A percentile compares a stretch with the other conserved stretches of the same genome.
These are phyloP conservation scores for Tulasnella sp. DNA, from an alignment of 768 basidiomycete species.

Conservation along the genomic window DNA sequence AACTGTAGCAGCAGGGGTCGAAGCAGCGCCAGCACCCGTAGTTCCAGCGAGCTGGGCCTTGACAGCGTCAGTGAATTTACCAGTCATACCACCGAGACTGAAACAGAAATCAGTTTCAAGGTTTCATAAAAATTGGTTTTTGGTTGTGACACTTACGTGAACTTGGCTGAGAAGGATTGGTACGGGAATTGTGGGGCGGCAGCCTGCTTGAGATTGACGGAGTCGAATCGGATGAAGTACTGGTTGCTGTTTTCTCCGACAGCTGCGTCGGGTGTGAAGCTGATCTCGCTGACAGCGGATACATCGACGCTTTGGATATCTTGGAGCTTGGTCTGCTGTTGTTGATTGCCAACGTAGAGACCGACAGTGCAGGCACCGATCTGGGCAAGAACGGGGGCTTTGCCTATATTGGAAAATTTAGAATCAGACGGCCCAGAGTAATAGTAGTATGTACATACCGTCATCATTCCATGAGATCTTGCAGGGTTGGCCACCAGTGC, in stretches of 20 bases:
- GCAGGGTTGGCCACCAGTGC: slow-evolving; percentile 12
- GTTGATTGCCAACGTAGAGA: slow-evolving; percentile 5
- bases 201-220: slow-evolving; percentile 21
- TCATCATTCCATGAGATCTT: slow-evolving; percentile 15
- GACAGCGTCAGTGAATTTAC: slow-evolving; percentile 25
- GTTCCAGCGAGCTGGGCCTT: slow-evolving; percentile 21
- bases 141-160: slow-evolving; percentile 16
- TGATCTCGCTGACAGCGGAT: slow-evolving; percentile 21
- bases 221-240: slow-evolving; percentile 29
- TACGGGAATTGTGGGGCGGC: slow-evolving; percentile 25
- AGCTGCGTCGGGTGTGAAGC: slow-evolving; percentile 22
- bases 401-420: too few relatives aligned
- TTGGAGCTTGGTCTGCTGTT: slow-evolving; percentile 24
- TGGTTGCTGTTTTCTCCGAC: slow-evolving; percentile 21
- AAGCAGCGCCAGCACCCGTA: slow-evolving; percentile 13
- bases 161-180: slow-evolving; percentile 26
- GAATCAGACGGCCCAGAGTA: too few relatives aligned
- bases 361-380: slow-evolving; percentile 14
- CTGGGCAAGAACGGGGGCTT: slow-evolving; percentile 1
- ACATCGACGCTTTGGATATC: slow-evolving; percentile 25
- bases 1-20: background rate
- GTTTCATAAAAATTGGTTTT: background rate
- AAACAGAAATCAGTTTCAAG: background rate
- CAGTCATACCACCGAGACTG: slow-evolving; percentile 24
- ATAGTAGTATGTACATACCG: too few relatives aligned